Evolutionary conservation across 228 moss, liverwort and hornwort species (phyloP).

Genomic region (Sphagnum fallax): DNA sequence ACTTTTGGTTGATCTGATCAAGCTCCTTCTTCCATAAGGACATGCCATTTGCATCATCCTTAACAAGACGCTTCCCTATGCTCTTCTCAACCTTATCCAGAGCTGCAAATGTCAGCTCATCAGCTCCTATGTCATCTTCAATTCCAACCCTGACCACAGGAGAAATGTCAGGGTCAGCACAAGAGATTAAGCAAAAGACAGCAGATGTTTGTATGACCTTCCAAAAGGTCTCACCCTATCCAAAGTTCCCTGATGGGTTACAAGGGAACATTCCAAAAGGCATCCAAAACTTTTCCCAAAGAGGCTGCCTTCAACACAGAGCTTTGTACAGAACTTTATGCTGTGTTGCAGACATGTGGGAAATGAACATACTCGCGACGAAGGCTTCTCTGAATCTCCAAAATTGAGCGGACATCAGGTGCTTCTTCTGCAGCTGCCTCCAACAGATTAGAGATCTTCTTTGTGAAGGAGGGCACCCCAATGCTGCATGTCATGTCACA

Average conservation of each 20-base stretch:
- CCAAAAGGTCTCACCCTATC: not conserved
- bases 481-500: conserved; percentile 27
- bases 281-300: too few species aligned
- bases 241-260: not conserved
- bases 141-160: conserved; percentile 40
- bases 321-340: too few species aligned
- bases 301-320: too few species aligned
- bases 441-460: conserved; percentile 58
- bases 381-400: conserved; percentile 37
- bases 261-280: not conserved
- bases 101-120: conserved; percentile 64
- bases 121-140: conserved; percentile 78
- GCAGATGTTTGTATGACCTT: not conserved
- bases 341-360: not conserved
- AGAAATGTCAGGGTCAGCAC: not conserved
- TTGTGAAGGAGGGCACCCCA: conserved; percentile 56
- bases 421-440: conserved; percentile 63
- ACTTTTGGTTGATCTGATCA: conserved; percentile 63
- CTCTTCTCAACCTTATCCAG: conserved; percentile 63
- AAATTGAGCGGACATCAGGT: conserved; percentile 52
- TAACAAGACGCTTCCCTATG: conserved; percentile 49
- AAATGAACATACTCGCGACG: conserved; percentile 42
- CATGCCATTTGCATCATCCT: conserved; percentile 51
- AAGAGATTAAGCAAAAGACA: not conserved
- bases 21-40: conserved; percentile 66